phyloP scores from a whole-genome alignment of 768 basidiomycete species.

The Peribolospora kevripleyi region DNA sequence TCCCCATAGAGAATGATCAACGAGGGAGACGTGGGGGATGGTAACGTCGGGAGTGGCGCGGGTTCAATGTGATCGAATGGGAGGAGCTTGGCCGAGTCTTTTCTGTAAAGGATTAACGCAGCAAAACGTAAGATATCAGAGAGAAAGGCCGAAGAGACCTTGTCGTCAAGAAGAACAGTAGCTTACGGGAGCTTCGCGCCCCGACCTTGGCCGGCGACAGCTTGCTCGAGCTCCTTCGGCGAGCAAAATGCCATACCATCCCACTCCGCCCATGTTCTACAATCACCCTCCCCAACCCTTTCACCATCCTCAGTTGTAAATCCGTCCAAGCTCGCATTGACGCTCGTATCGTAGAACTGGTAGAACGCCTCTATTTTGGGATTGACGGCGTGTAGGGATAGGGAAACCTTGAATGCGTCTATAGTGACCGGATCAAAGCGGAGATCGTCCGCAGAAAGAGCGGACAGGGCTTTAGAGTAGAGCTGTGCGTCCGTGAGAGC shows the following conservation, averaged over 20 bases:
- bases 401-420: constrained; percentile 39
- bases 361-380: constrained; percentile 70
- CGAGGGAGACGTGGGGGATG: constrained; percentile 28
- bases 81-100: constrained; percentile 34
- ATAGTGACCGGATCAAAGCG: constrained; percentile 30
- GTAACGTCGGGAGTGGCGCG: constrained; percentile 24
- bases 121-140: constrained; percentile 3
- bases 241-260: constrained; percentile 44
- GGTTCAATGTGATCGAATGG: constrained; percentile 46
- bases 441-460: constrained; percentile 5
- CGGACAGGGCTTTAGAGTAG: too few species aligned
- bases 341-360: constrained; percentile 32
- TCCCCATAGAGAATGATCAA: constrained; percentile 55
- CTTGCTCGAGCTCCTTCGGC: constrained; percentile 7
- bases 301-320: constrained; percentile 13
- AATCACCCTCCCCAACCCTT: constrained; percentile 25
- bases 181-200: constrained; percentile 2
- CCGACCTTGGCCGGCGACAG: constrained; percentile 5
- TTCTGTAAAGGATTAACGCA: constrained; percentile 6
- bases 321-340: constrained; percentile 15
- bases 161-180: background rate
- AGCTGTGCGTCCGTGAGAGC: too few species aligned
- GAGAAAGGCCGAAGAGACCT: background rate
- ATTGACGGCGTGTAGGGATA: constrained; percentile 51
- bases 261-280: constrained; percentile 51